Evolutionary conservation across 345 rosid species (phyloP), one percentile per base, ranked within the genome.

Genomic region (Eucalyptus virginea): DNA sequence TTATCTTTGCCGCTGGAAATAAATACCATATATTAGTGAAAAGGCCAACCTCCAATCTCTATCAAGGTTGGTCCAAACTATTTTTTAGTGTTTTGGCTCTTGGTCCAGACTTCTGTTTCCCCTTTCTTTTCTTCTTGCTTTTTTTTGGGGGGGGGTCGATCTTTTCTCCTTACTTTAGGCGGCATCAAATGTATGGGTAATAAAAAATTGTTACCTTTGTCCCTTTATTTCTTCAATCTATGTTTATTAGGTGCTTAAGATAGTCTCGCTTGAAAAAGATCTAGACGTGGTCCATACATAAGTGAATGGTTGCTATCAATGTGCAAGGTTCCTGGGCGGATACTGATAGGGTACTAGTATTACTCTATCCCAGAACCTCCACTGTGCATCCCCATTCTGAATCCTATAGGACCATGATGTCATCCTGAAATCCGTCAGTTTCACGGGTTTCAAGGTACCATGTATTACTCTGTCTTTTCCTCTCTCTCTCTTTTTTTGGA

Each of bases 401-500:
- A 34, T 8, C 77, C 77, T 65, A 15, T 4, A 65, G 77, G 40
- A 62, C 13, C 69, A 28, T 30, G 69, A 28, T 30, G 18, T 30
- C 69, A 62, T 30, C 32, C 32, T 62, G 32, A 28, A 62, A 62
- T 62, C 34, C 32, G 34, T 62, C 69, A 14, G 34, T 28, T 62
- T 13, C 69, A 3, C 34, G 16, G 32, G 34, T 6, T 62, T 62
- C 17, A 28, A 62, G 32, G n/a, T 65, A 65, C 37, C 77, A 7
- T 65, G 40, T 65, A n/a, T 21, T 52, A 21, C 58, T 9, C 26
- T n/a, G 19, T n/a, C 77, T 65, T 16, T n/a, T 4, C 34, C 40
- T n/a, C 7, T 30, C 2, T 3, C 1, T 17, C 1, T 62, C 3
- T 6, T 8, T 69, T 34, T 3, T 8, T 4, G 18, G 9, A 62